phyloP scores from a whole-genome alignment of 805 yeast species.

The Candida sakaeoensis region DNA sequence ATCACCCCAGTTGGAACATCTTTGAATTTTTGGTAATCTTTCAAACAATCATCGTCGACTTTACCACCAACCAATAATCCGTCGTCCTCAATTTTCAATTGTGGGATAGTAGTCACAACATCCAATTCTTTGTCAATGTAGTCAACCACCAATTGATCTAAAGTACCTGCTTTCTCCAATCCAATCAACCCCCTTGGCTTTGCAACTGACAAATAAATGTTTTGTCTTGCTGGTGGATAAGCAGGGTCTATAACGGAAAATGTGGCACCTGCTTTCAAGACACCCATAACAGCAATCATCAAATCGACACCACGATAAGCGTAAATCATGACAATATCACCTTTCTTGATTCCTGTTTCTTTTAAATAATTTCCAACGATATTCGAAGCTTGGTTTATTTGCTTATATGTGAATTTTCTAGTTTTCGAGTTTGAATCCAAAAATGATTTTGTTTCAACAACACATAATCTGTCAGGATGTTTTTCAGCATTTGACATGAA shows the following conservation, averaged over 20 bases:
- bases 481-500: conserved; percentile 81
- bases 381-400: conserved; percentile 90
- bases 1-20: conserved; percentile 74
- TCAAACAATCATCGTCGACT: conserved; percentile 47
- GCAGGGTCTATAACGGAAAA: conserved; percentile 99
- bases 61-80: conserved; percentile 67
- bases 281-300: conserved; percentile 97
- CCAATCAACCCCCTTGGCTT: conserved; percentile 89
- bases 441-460: conserved; percentile 83
- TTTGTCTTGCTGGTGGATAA: conserved; percentile 97
- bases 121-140: conserved; percentile 71
- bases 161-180: conserved; percentile 81
- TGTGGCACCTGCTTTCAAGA: conserved; percentile 96
- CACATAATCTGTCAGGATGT: conserved; percentile 85
- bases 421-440: conserved; percentile 50
- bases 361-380: conserved; percentile 87
- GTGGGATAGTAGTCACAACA: conserved; percentile 71
- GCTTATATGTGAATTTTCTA: conserved; percentile 76
- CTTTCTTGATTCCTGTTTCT: conserved; percentile 74
- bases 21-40: conserved; percentile 41
- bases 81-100: conserved; percentile 70
- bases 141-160: conserved; percentile 74
- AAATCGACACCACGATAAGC: conserved; percentile 97
- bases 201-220: conserved; percentile 87
- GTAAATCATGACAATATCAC: conserved; percentile 96